phyloP scores from a whole-genome alignment of 2,329 filamentous ascomycete genomes.

The Stromatinia cepivora region DNA sequence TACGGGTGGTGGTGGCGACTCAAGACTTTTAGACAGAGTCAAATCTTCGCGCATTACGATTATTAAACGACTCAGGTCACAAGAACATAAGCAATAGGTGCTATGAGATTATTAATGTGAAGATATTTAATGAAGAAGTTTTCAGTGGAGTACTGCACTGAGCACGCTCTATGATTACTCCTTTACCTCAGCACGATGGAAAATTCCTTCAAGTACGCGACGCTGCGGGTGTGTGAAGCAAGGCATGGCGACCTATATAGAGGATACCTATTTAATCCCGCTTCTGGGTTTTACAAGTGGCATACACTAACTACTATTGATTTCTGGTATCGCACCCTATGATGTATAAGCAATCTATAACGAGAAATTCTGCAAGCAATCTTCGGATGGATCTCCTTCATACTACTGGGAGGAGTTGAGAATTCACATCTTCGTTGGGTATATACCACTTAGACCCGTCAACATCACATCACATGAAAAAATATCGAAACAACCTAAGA shows the following conservation, averaged over 20 bases:
- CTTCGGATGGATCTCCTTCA: neutral
- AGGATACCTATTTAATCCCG: neutral
- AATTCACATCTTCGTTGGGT: neutral
- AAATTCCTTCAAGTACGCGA: neutral
- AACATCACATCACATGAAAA: neutral
- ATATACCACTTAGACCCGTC: neutral
- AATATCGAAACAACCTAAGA: neutral
- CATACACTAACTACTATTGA: neutral
- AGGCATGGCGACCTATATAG: neutral
- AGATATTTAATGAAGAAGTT: neutral
- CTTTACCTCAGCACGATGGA: neutral
- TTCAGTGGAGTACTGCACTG: neutral
- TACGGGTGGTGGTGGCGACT: neutral
- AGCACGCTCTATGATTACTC: neutral
- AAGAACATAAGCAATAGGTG: neutral
- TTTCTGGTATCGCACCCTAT: neutral
- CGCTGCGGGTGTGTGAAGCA: neutral
- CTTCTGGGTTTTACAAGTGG: neutral
- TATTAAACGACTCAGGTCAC: neutral
- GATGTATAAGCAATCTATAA: too few relatives aligned
- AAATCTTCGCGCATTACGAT: constrained; percentile 9
- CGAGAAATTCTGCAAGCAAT: neutral
- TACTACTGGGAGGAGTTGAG: neutral
- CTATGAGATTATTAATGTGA: neutral
- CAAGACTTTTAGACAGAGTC: neutral